Evolutionary conservation across 495 filamentous ascomycete genomes (phyloP).

Genomic region (Neurospora intermedia): DNA sequence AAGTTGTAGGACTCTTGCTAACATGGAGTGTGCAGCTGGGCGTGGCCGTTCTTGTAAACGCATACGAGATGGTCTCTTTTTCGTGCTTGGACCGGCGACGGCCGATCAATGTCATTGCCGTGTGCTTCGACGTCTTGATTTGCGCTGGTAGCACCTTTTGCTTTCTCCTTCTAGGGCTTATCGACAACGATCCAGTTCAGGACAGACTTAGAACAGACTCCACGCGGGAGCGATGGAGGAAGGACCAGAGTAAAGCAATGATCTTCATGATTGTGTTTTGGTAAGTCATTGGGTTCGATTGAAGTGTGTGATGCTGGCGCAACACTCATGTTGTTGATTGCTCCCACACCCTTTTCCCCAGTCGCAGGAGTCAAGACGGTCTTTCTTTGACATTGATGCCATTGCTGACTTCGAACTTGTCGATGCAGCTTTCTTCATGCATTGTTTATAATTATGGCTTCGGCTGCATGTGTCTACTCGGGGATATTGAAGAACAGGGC

Average conservation of each 20-base stretch:
- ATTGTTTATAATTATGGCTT: conserved; percentile 12
- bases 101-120: conserved; percentile 13
- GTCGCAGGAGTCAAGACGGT: not conserved
- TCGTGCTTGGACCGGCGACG: conserved; percentile 5
- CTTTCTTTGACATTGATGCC: not conserved
- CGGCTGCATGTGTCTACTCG: conserved; percentile 6
- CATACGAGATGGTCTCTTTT: conserved; percentile 14
- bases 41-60: conserved; percentile 4
- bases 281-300: not conserved
- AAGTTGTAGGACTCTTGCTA: not conserved
- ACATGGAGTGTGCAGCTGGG: conserved; percentile 5
- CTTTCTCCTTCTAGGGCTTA: conserved; percentile 13
- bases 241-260: conserved; percentile 16
- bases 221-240: conserved; percentile 4
- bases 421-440: conserved; percentile 12
- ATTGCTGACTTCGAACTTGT: not conserved
- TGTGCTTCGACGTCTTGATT: conserved; percentile 12
- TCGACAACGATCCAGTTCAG: not conserved
- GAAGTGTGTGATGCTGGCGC: not conserved
- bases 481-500: not conserved
- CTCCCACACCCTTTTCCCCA: not conserved
- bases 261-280: conserved; percentile 21
- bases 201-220: not conserved
- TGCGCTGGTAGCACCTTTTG: conserved; percentile 13
- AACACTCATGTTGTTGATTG: not conserved